Conservation (phyloP, 306 rosid genomes). For the Citrullus mucosospermus region DNA sequence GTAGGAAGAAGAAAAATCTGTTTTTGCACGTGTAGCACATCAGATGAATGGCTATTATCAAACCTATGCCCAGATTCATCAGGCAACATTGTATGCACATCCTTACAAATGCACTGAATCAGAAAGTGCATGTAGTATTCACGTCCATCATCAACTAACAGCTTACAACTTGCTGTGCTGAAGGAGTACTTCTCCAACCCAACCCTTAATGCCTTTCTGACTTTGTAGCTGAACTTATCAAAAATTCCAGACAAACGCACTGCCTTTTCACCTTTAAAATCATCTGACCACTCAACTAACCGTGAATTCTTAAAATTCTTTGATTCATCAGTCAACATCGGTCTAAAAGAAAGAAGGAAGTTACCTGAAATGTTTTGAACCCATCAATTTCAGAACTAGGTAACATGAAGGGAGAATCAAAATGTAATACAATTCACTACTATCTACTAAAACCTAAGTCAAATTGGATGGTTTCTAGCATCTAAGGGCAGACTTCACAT, state of each 20-base stretch:
- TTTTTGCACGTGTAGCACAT: constrained; percentile 67
- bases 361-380: constrained; percentile 59
- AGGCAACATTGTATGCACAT: constrained; percentile 49
- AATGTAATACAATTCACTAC: background rate
- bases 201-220: constrained; percentile 58
- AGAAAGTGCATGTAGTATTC: constrained; percentile 60
- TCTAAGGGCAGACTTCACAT: background rate
- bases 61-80: constrained; percentile 23
- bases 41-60: constrained; percentile 32
- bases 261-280: constrained; percentile 83
- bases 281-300: constrained; percentile 68
- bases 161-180: constrained; percentile 52
- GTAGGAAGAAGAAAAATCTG: constrained; percentile 90
- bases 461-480: background rate
- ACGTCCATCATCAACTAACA: constrained; percentile 36
- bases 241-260: constrained; percentile 73
- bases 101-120: constrained; percentile 59
- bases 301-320: constrained; percentile 28
- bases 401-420: background rate
- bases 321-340: constrained; percentile 36
- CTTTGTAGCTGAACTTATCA: constrained; percentile 70
- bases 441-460: background rate
- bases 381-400: constrained; percentile 17
- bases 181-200: constrained; percentile 54
- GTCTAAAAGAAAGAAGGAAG: constrained; percentile 79